Evolutionary conservation across 805 yeast genomes (phyloP), one percentile per base, ranked within the genome.

Genomic region (Myxozyma nipponensis): DNA sequence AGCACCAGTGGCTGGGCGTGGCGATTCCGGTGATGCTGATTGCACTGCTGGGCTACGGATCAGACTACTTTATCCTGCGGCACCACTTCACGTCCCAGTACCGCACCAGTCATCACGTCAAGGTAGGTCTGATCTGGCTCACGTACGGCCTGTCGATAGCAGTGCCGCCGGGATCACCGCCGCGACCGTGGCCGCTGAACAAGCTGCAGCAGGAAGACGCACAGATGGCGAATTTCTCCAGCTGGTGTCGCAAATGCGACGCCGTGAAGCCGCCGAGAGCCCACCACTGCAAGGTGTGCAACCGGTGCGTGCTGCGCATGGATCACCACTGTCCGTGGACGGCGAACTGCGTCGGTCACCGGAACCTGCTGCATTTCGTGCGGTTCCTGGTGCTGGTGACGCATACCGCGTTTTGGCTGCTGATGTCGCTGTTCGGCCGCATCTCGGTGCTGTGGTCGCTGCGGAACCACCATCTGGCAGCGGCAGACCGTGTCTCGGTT

Each of bases 251-350:
- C 49, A 87, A 86, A 64, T 89, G 96, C 66, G 59, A 80, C 36
- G 68, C 66, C 36, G 81, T 76, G 67, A 89, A 89, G 64, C 96
- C 96, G 0, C 91, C 83, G 62, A 69, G 96, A 53, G 63, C 87
- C 3, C 96, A 89, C 64, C 96, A 89, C 69, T 89, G 96, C 66
- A 83, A 83, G 60, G 76, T 79, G 0, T 87, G 67, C 51, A 57
- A 61, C n/a, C 60, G 55, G 37, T 89, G 96, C 66, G 83, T 89
- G n/a, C 65, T 89, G 50, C 77, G 79, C 63, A 90, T 89, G 96
- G 97, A 89, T 66, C 97, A 89, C 65, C 96, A 89, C 69, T 83
- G 84, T 64, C 96, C 96, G 0, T 90, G 96, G 96, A 87, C 95
- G 0, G 77, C 79, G 66, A 90, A 86, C 63, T 90, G 96, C 63